A percentile compares a stretch with the other conserved stretches of the same genome.
These are phyloP conservation scores for Annulohypoxylon truncatum DNA, from an alignment of 2,329 filamentous ascomycete genomes.

Conservation along the genomic window DNA sequence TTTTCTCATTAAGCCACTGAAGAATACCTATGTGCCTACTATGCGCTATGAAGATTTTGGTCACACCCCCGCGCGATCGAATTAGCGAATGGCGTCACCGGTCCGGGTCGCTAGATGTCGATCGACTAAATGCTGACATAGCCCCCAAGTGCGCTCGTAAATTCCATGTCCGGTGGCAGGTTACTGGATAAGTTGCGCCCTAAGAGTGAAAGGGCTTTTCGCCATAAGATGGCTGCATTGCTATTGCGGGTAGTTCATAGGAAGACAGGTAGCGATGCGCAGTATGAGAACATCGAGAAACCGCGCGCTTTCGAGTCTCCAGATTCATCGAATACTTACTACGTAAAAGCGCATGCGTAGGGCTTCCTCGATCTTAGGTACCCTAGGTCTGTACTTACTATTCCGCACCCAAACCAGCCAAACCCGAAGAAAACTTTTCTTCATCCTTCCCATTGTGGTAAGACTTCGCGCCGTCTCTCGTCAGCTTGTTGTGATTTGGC, in stretches of 20 bases:
- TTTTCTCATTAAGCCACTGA: constrained; percentile 7
- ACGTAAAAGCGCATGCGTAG: background rate
- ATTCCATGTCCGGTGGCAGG: constrained; percentile 15
- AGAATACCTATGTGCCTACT: constrained; percentile 5
- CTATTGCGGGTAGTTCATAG: too few relatives aligned
- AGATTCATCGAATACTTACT: background rate
- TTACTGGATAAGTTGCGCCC: background rate
- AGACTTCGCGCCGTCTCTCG: constrained; percentile 34
- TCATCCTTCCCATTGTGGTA: constrained; percentile 26
- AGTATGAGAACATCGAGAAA: constrained; percentile 1
- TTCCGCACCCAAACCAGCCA: background rate
- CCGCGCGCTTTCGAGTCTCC: background rate
- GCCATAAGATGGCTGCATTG: background rate
- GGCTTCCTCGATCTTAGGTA: constrained; percentile 2
- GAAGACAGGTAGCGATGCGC: background rate
- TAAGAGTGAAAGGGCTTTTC: background rate
- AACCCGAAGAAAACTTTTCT: background rate
- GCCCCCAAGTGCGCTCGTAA: background rate
- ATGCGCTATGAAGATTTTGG: background rate
- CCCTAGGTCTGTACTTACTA: background rate
- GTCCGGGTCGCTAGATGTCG: constrained; percentile 15
- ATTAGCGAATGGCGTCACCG: constrained; percentile 31
- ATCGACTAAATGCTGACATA: constrained; percentile 28
- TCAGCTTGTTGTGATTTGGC: constrained; percentile 38
- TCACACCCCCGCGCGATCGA: constrained; percentile 22